phyloP scores from a whole-genome alignment of 805 yeast genomes.

The Nakazawaea peltata region DNA sequence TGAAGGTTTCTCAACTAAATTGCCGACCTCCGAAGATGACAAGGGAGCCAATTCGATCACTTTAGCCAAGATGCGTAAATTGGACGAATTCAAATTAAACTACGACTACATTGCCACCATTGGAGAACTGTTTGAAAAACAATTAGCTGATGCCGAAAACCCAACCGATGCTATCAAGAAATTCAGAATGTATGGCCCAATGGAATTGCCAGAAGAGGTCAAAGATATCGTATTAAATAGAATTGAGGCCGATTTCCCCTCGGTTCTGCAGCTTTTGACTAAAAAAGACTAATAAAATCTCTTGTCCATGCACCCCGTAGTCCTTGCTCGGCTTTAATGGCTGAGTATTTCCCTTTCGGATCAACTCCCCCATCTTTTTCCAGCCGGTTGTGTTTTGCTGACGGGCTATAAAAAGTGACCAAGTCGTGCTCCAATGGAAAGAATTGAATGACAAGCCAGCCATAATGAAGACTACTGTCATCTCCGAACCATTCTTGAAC shows the following conservation, averaged over 20 bases:
- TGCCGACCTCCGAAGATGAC: conserved; percentile 33
- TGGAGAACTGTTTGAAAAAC: conserved; percentile 35
- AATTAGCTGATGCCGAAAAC: conserved; percentile 21
- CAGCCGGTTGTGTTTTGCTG: no score
- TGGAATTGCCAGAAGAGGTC: conserved; percentile 34
- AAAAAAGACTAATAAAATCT: conserved; percentile 1
- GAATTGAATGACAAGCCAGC: no score
- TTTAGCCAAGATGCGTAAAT: conserved; percentile 22
- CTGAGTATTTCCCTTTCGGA: no score
- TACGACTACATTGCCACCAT: conserved; percentile 47
- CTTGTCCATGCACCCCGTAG: no score
- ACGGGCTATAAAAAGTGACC: no score
- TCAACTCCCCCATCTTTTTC: no score
- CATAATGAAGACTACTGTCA: conserved; percentile 5
- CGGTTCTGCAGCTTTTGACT: conserved; percentile 13
- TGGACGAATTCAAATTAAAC: conserved; percentile 42
- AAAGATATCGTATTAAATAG: conserved; percentile 30
- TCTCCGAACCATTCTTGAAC: conserved; percentile 16
- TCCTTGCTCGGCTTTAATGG: no score
- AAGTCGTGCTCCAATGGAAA: no score
- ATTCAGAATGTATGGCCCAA: conserved; percentile 62
- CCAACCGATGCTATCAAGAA: conserved; percentile 41
- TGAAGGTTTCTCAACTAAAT: conserved; percentile 68
- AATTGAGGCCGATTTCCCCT: conserved; percentile 21
- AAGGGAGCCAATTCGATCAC: conserved; percentile 25